phyloP scores from a whole-genome alignment of 2,329 filamentous ascomycete species.

The Fusarium longipes region DNA sequence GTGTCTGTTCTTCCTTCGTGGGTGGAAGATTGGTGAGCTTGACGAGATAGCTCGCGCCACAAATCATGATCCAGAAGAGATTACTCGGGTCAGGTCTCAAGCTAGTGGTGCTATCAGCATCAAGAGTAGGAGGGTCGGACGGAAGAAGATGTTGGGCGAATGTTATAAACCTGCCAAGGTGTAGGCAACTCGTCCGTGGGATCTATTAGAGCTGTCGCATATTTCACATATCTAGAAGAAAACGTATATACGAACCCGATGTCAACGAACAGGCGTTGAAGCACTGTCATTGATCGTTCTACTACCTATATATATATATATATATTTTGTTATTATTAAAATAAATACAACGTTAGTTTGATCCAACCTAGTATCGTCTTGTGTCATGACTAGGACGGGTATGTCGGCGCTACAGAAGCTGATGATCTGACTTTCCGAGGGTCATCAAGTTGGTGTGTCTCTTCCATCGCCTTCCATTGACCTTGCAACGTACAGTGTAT shows the following conservation, averaged over 20 bases:
- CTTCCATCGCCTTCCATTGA: no score
- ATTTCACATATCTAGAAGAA: neutral
- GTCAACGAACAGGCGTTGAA: neutral
- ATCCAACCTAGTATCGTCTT: no score
- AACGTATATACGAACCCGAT: neutral
- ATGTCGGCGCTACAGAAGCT: no score
- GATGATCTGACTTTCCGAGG: no score
- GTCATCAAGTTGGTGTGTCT: no score
- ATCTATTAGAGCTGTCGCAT: neutral
- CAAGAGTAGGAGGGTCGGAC: constrained; percentile 46
- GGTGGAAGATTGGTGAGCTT: constrained; percentile 55
- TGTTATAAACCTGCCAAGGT: constrained; percentile 48
- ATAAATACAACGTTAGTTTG: neutral
- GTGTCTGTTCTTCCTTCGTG: constrained; percentile 50
- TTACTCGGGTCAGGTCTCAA: constrained; percentile 48
- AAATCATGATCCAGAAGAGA: constrained; percentile 46
- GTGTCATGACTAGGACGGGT: neutral
- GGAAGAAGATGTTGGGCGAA: constrained; percentile 50
- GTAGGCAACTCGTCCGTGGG: constrained; percentile 18
- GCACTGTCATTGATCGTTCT: neutral
- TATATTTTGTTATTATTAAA: no score
- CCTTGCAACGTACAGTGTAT: no score
- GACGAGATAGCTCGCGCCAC: constrained; percentile 49
- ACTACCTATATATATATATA: neutral
- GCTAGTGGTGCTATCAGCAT: constrained; percentile 47